Base-by-base conservation (phyloP, 2,329 filamentous ascomycete genomes). In the Hymenotorrendiella dingleyae region DNA sequence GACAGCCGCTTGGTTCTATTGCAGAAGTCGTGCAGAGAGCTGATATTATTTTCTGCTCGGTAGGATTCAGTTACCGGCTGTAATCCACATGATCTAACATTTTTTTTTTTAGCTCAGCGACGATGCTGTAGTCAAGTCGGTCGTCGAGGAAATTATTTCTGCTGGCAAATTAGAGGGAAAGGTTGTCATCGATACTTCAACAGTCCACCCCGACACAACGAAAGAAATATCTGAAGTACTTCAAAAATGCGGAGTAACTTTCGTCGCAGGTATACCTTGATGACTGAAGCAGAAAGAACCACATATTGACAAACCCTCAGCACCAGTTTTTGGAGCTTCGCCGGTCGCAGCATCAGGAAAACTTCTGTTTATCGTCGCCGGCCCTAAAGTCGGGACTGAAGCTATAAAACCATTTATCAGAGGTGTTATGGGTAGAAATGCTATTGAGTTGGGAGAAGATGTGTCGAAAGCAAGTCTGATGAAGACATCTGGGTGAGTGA, bases 321-420 rank as follows among this genome's bases (percentile, higher is more conserved):
- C 6, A 66, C 69, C 63, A 61, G 67, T 68, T 6, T 69, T 69
- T 38, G 68, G 67, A 6, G 67, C 66, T 3, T 63, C 64, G 19
- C 63, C 65, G 1, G 64, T 69, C 28, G 67, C 68, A 12, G 63
- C 61, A 9, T 61, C 64, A 14, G 67, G 67, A 3, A 65, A 67
- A 54, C 57, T 71, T 6, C 62, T 71, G 2, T 69, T 69, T 47
- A 63, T 64, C 1, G 60, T 68, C 22, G 67, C 62, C 1, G 67
- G 67, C 1, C 63, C 67, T 3, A 58, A 48, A 36, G 43, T 44
- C n/a, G 65, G 62, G 8, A 58, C 57, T 7, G 56, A 60, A 26
- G 44, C 46, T 2, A 62, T 70, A 10, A 62, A 59, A 27, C 67
- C 67, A 3, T 60, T 65, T 34, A 63, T 70, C 26, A 64, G 66